Evolutionary conservation across 2,329 filamentous ascomycete species (phyloP), one percentile per base, ranked within the genome.

Genomic region (Alternaria brassicae): DNA sequence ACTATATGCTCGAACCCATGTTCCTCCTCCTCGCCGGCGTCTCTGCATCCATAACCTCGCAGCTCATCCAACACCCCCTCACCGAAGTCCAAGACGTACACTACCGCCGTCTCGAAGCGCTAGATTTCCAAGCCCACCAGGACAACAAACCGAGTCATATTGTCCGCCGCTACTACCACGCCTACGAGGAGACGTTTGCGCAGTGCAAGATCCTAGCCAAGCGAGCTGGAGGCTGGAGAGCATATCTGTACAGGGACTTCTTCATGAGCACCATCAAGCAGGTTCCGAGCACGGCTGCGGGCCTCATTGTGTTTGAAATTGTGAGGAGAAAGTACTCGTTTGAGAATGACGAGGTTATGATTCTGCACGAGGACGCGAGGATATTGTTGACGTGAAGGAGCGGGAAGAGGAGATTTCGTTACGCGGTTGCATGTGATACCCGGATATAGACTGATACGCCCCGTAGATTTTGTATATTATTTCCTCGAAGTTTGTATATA

Each of bases 231-330:
- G 83, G 85, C 1, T 81, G 89, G 74, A 73, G 82, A 21, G 81
- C 79, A 13, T 93, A 89, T 85, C 76, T 93, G 6, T 93, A 90
- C 71, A 82, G 86, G 5, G 89, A 88, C 12, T 92, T 93, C 73
- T 87, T 89, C 83, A 86, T 86, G 84, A 88, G 85, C 53, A 90
- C 90, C 0, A 84, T 92, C 52, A 82, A 89, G 5, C 90, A 92
- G 77, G 89, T 91, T 2, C 91, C 91, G 0, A 91, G 89, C 72
- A 93, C 91, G 2, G 90, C 88, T 60, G 90, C 90, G 0, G 91
- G 90, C 0, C 74, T 93, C 59, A 91, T 93, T 66, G 91, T 92
- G 19, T 93, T 93, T 73, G 91, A 93, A 78, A 73, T 93, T 42
- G 87, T 92, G 36, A 81, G 91, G 56, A 82, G 90, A 34, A 91